Base-by-base conservation (phyloP, 305 asterid species). In the Solanum aculeatissimum region DNA sequence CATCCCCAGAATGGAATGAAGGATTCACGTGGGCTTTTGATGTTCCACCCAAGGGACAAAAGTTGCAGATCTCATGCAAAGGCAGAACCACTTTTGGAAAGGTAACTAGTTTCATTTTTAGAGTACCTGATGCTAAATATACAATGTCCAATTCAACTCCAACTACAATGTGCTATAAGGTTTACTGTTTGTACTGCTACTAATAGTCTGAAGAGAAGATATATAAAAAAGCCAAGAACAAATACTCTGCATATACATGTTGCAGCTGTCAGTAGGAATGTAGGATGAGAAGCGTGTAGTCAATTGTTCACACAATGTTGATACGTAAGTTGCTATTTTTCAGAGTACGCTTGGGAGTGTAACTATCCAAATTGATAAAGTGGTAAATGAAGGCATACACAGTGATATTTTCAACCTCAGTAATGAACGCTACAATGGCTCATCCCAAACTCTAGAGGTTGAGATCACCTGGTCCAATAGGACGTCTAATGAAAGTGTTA, bases 81-180 rank as follows among this genome's bases (percentile, higher is more conserved):
- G 95, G 94, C 90, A 94, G 94, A 94, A 95, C 98, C 94, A 95
- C 95, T 86, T 91, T 96, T 98, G 99, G 99, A 75, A 96, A 96
- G 98, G 98, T 96, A 87, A 80, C 42, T 69, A 16, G 6, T 77
- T 51, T 85, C 54, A 62, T 82, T 47, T 75, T 27, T 65, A 42
- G 51, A 4, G 57, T 87, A 45, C 81, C 47, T 25, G 21, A 78
- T 87, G 55, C 62, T 71, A 40, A 35, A 77, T 35, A 23, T 53
- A 57, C 63, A 42, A 62, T 18, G 27, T 65, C 14, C 62, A 47
- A 47, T 74, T 74, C 42, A 47, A 47, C 60, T 74, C 81, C 58
- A 49, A 75, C 62, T 49, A 49, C 43, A 75, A 9, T 75, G 45
- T 27, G 45, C 82, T 18, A 32, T 53, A 53, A 53, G 63, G 32